These are phyloP conservation scores for Trichomonas tenax DNA, from an alignment of 208 protist genomes.

Conservation along the genomic window DNA sequence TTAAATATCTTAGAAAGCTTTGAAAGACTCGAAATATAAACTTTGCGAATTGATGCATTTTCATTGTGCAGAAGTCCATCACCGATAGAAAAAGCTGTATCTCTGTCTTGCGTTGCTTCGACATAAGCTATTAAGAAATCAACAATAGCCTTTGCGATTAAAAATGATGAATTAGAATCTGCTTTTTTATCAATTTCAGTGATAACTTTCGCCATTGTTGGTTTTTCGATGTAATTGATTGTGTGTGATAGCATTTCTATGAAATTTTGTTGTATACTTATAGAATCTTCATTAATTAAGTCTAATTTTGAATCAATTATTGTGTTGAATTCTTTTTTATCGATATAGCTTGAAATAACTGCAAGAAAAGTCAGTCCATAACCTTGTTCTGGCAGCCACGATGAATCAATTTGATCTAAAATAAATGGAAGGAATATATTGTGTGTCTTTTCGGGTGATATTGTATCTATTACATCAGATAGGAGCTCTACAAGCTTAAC, in stretches of 20 bases:
- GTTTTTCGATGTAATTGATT: background rate
- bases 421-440: background rate
- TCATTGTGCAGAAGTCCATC: background rate
- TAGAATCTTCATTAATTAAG: background rate
- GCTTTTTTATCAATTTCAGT: background rate
- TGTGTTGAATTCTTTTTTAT: background rate
- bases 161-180: background rate
- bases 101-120: background rate
- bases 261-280: background rate
- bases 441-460: background rate
- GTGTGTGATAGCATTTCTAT: background rate
- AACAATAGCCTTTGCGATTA: background rate
- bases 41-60: background rate
- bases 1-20: background rate
- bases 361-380: background rate
- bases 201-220: background rate
- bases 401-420: background rate
- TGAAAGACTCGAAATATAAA: background rate
- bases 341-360: background rate
- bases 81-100: background rate
- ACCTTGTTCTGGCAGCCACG: background rate
- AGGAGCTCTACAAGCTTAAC: background rate
- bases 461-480: background rate
- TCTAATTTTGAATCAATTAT: background rate
- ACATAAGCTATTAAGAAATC: background rate